phyloP scores from a whole-genome alignment of 805 yeast species.

The Diddensiella santjacobensis region DNA sequence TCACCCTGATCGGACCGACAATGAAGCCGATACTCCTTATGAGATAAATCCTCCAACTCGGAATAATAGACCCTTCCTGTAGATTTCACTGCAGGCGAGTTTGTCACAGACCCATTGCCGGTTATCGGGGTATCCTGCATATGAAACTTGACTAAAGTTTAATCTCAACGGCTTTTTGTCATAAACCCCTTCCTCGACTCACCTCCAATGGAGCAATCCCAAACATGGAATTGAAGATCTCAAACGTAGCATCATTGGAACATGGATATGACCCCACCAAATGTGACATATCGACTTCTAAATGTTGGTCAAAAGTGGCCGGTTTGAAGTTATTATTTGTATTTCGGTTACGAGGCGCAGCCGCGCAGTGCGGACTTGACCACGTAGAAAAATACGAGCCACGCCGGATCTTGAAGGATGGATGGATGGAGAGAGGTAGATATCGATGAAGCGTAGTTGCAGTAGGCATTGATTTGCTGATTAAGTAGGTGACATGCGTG shows the following conservation, averaged over 20 bases:
- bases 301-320: no score
- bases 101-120: conserved; percentile 24
- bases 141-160: conserved; percentile 6
- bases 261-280: conserved; percentile 1
- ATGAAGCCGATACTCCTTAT: conserved; percentile 21
- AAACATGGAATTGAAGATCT: conserved; percentile 20
- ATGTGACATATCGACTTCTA: neutral
- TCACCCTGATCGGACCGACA: conserved; percentile 18
- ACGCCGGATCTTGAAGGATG: conserved; percentile 6
- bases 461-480: no score
- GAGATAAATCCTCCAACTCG: conserved; percentile 21
- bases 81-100: conserved; percentile 18
- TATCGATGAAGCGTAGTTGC: no score
- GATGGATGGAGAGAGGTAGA: conserved; percentile 23
- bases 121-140: conserved; percentile 19
- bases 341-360: no score
- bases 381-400: neutral
- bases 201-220: conserved; percentile 26
- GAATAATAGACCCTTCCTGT: conserved; percentile 25
- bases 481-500: conserved; percentile 18
- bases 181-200: neutral
- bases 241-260: conserved; percentile 9
- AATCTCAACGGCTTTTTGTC: neutral
- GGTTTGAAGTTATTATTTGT: no score
- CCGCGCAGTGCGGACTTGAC: no score